Evolutionary conservation across 2,329 filamentous ascomycete genomes (phyloP).

Genomic region (Cladophialophora yegresii): DNA sequence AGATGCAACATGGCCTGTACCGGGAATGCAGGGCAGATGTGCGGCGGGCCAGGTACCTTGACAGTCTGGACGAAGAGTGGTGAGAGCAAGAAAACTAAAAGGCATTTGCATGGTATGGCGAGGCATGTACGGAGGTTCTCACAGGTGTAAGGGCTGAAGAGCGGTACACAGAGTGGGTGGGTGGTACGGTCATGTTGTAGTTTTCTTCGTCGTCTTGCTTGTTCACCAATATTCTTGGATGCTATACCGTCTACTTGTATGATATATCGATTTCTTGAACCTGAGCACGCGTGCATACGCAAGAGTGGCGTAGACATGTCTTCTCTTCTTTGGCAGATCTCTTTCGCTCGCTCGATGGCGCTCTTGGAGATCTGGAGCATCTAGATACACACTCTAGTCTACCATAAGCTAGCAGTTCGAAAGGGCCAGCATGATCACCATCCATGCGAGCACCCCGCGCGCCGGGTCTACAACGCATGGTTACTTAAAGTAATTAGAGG

Average conservation of each 20-base stretch:
- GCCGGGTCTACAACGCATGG: too few relatives aligned
- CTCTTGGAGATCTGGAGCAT: too few relatives aligned
- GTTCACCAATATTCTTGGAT: not conserved
- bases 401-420: too few relatives aligned
- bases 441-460: too few relatives aligned
- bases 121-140: not conserved
- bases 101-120: constrained; percentile 14
- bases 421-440: too few relatives aligned
- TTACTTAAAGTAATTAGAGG: too few relatives aligned
- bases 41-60: constrained; percentile 49
- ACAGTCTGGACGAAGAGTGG: constrained; percentile 28
- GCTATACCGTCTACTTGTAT: not conserved
- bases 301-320: not conserved
- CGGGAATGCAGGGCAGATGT: constrained; percentile 53
- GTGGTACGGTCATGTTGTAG: too few relatives aligned
- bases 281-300: not conserved
- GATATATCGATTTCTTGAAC: not conserved
- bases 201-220: not conserved
- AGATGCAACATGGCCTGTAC: constrained; percentile 37
- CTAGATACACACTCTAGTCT: too few relatives aligned
- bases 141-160: not conserved
- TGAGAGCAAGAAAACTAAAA: constrained; percentile 19
- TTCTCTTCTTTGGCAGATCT: not conserved
- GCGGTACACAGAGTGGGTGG: not conserved
- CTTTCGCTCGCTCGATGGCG: not conserved